Evolutionary conservation across 441 rosid species (phyloP).

Genomic region (Pelargonium australe): DNA sequence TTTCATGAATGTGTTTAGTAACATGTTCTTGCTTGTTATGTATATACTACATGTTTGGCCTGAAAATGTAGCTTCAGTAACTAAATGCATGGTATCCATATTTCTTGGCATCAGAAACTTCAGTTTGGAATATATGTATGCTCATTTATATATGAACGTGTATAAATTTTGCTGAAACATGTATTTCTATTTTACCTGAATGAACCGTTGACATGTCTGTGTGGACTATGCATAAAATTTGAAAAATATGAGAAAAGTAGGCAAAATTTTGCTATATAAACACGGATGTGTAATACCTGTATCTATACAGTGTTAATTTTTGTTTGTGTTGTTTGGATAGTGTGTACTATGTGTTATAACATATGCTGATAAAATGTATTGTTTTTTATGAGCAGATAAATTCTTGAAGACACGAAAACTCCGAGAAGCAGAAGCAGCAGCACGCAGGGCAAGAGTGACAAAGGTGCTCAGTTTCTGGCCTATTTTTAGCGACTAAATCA

Average conservation of each 20-base stretch:
- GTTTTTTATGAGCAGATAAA: constrained; percentile 47
- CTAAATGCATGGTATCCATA: not conserved
- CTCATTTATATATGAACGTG: too few species aligned
- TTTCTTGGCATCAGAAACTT: too few species aligned
- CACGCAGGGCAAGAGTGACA: constrained; percentile 59
- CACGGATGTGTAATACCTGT: not conserved
- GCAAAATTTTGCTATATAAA: not conserved
- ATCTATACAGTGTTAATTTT: not conserved
- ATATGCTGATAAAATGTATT: not conserved
- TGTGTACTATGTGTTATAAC: not conserved
- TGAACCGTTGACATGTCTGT: not conserved
- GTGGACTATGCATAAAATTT: not conserved
- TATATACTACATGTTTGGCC: not conserved
- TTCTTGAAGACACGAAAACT: constrained; percentile 67
- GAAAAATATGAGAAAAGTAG: not conserved
- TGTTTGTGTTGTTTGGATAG: not conserved
- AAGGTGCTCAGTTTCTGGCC: constrained; percentile 39
- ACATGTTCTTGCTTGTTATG: not conserved
- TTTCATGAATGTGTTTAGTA: not conserved
- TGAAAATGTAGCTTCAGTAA: not conserved
- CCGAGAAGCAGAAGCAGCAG: constrained; percentile 84
- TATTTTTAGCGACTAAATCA: not conserved
- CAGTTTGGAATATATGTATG: too few species aligned
- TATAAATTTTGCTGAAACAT: not conserved
- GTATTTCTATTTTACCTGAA: not conserved